Conservation (phyloP, 208 protist genomes). For the Trypanosoma lewisi region DNA sequence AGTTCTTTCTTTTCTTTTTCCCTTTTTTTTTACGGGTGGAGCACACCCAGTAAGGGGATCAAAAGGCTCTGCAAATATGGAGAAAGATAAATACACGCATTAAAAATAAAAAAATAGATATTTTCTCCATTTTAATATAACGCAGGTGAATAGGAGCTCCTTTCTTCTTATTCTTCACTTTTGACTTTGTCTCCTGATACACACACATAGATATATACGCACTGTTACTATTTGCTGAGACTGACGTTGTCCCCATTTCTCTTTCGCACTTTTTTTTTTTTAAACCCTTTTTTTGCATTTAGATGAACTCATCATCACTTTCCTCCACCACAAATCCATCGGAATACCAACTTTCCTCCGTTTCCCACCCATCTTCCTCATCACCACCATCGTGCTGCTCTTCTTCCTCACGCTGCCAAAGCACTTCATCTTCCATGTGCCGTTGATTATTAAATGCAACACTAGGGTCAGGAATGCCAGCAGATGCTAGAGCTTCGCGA, state of each 20-base stretch:
- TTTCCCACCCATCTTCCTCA: conserved; percentile 15
- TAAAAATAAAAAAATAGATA: too few relatives aligned
- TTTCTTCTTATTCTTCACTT: too few relatives aligned
- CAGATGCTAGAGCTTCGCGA: conserved; percentile 15
- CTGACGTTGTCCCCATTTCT: too few relatives aligned
- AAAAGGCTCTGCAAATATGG: too few relatives aligned
- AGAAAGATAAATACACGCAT: not conserved
- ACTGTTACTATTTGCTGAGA: too few relatives aligned
- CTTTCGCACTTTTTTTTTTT: not conserved
- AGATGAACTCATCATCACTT: not conserved
- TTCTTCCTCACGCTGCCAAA: conserved; percentile 12
- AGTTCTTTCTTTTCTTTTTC: not conserved
- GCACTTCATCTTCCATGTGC: conserved; percentile 19
- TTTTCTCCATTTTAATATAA: too few relatives aligned
- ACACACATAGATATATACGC: too few relatives aligned
- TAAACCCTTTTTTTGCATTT: not conserved
- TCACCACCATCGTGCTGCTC: conserved; percentile 7
- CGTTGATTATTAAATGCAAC: not conserved
- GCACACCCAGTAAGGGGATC: too few relatives aligned
- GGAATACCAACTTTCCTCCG: conserved; percentile 23
- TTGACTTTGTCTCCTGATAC: too few relatives aligned
- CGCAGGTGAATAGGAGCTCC: too few relatives aligned
- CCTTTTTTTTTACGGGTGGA: too few relatives aligned
- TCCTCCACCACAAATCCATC: conserved; percentile 3
- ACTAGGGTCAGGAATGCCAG: conserved; percentile 34